A percentile compares a stretch with the other conserved stretches of the same genome.
Conservation (phyloP, 768 basidiomycete species). For the Termitomyces sp. region DNA sequence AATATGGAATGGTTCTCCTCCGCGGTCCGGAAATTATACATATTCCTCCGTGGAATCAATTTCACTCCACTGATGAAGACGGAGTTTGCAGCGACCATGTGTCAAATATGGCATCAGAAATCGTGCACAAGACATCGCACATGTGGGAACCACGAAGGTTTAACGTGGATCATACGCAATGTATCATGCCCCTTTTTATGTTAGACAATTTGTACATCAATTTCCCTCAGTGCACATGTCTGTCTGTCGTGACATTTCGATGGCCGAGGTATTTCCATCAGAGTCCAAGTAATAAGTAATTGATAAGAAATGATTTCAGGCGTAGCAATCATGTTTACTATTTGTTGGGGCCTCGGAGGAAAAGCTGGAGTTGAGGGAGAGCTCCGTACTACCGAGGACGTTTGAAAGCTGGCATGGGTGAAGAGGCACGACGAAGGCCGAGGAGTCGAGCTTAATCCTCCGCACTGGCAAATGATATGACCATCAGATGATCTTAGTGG, state of each 20-base stretch:
- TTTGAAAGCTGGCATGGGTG: background rate
- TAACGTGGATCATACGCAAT: constrained; percentile 19
- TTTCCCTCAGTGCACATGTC: background rate
- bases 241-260: constrained; percentile 1
- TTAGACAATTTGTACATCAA: background rate
- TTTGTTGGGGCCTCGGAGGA: background rate
- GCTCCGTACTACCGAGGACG: constrained; percentile 3
- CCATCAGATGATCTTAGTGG: background rate
- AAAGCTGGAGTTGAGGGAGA: background rate
- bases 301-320: background rate
- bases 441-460: background rate
- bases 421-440: background rate
- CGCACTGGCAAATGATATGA: background rate
- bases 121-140: constrained; percentile 20
- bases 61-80: constrained; percentile 19
- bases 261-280: constrained; percentile 7
- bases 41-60: constrained; percentile 30
- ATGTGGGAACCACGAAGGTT: constrained; percentile 26
- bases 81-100: constrained; percentile 26
- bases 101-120: constrained; percentile 29
- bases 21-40: constrained; percentile 28
- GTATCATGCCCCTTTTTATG: background rate
- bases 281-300: background rate
- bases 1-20: constrained; percentile 21
- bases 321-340: background rate